These are phyloP conservation scores for Stenocarpella maydis DNA, from an alignment of 2,329 filamentous ascomycete genomes.

Conservation along the genomic window DNA sequence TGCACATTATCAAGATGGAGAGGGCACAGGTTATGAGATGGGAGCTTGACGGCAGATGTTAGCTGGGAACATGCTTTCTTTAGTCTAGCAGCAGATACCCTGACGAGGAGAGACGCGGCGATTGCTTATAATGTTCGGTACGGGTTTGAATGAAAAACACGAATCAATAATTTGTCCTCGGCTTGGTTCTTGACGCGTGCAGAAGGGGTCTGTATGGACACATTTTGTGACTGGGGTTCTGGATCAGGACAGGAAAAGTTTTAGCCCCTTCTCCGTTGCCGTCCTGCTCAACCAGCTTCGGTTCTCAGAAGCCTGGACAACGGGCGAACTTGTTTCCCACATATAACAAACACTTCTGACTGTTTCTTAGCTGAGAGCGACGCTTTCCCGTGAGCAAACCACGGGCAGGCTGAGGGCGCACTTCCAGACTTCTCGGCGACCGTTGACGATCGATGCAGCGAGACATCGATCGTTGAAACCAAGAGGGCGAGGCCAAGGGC, in stretches of 20 bases:
- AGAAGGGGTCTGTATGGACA: not conserved
- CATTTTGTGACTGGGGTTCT: too few relatives aligned
- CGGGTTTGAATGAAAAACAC: not conserved
- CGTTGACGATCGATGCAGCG: not conserved
- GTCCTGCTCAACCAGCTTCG: not conserved
- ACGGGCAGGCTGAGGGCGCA: not conserved
- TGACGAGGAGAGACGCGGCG: constrained; percentile 30
- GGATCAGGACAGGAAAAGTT: too few relatives aligned
- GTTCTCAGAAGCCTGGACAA: not conserved
- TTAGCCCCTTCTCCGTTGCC: not conserved
- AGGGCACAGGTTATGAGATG: not conserved
- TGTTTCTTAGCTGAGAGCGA: not conserved
- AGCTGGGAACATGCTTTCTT: constrained; percentile 28
- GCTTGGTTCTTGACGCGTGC: not conserved
- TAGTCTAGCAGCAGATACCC: constrained; percentile 36
- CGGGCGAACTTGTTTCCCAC: not conserved
- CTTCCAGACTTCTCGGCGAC: constrained; percentile 9
- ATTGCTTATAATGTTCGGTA: constrained; percentile 28
- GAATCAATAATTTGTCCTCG: not conserved
- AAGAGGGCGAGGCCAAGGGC: not conserved
- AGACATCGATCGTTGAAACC: not conserved
- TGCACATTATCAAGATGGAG: not conserved
- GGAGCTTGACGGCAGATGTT: constrained; percentile 13
- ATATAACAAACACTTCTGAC: not conserved
- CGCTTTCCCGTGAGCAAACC: not conserved